These are phyloP conservation scores for Flaveria trinervia DNA, from an alignment of 129 eudicot species.

Conservation along the genomic window DNA sequence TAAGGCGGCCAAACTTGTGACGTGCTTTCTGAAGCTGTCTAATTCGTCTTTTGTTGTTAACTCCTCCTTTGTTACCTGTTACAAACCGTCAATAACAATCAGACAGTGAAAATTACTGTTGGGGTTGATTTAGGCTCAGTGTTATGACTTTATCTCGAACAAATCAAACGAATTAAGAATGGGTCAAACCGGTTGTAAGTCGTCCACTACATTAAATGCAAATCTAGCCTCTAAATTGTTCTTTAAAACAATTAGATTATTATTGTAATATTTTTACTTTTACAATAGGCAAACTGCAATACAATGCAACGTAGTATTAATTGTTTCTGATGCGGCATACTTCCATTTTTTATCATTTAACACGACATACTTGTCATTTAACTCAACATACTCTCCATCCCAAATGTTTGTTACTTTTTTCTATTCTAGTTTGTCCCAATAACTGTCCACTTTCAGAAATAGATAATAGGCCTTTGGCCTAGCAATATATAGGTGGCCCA, in stretches of 20 bases:
- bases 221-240: not conserved
- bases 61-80: constrained; percentile 95
- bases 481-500: too few species aligned
- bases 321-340: not conserved
- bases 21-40: too few species aligned
- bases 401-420: not conserved
- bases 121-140: not conserved
- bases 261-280: not conserved
- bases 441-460: not conserved
- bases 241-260: not conserved
- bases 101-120: not conserved
- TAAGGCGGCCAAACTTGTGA: too few species aligned
- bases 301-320: not conserved
- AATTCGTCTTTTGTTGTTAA: constrained; percentile 40
- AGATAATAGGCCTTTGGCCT: not conserved
- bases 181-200: not conserved
- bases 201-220: not conserved
- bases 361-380: not conserved
- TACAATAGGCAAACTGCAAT: not conserved
- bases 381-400: not conserved
- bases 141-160: not conserved
- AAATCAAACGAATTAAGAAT: not conserved
- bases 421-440: not conserved
- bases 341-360: not conserved
- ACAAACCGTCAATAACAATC: constrained; percentile 13